Evolutionary conservation across 192 early-diverging fungal species (phyloP).

Genomic region (Coemansia javaensis): DNA sequence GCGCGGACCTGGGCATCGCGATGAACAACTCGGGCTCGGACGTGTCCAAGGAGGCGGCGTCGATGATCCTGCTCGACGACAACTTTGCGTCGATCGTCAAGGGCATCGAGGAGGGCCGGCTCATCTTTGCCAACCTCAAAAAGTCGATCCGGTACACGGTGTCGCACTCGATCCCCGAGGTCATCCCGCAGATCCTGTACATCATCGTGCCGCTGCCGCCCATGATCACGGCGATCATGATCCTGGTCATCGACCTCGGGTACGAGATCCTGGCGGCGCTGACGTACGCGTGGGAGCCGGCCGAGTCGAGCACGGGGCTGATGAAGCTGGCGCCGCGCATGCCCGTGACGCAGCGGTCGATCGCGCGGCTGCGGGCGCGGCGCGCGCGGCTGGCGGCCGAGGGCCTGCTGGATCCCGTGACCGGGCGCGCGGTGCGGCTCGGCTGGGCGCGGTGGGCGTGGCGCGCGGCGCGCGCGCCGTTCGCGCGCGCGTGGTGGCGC

Average conservation of each 20-base stretch:
- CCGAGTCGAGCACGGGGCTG: constrained; percentile 68
- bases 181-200: constrained; percentile 80
- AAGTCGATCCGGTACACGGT: constrained; percentile 93
- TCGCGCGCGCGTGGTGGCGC: constrained; percentile 57
- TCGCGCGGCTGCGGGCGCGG: constrained; percentile 62
- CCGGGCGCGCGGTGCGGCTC: constrained; percentile 46
- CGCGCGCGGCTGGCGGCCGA: constrained; percentile 49
- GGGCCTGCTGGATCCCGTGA: constrained; percentile 53
- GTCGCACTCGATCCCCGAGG: constrained; percentile 87
- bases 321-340: constrained; percentile 90
- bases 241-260: constrained; percentile 89
- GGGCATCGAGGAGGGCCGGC: constrained; percentile 90
- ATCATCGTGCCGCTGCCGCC: constrained; percentile 82
- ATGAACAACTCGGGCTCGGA: constrained; percentile 96
- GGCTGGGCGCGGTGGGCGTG: constrained; percentile 18
- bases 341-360: constrained; percentile 75
- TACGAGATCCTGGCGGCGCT: constrained; percentile 87
- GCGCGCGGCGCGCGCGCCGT: constrained; percentile 40
- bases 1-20: constrained; percentile 94
- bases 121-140: constrained; percentile 94
- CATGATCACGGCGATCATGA: constrained; percentile 76
- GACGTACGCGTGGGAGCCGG: constrained; percentile 86
- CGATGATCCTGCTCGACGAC: constrained; percentile 97
- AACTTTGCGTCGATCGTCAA: constrained; percentile 94
- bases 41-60: constrained; percentile 92